Percentiles rank a stretch among this genome's conserved stretches.
Conservation (phyloP, 306 rosid species). For the Cicer arietinum region DNA sequence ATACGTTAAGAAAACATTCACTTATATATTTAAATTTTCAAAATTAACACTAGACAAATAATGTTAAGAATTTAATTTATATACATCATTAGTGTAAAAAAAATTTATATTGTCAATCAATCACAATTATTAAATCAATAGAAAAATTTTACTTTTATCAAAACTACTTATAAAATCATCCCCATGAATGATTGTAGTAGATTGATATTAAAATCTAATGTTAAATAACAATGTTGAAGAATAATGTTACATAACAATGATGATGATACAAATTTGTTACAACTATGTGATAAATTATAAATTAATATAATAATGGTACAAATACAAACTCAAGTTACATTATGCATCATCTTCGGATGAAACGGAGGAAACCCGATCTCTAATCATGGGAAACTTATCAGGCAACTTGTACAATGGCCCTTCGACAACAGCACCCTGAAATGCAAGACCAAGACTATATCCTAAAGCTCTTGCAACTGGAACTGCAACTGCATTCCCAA, state of each 20-base stretch:
- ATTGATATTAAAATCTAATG: background rate
- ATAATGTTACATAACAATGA: background rate
- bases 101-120: no score
- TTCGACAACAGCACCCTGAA: conserved; percentile 45
- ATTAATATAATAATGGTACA: background rate
- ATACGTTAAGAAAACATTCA: no score
- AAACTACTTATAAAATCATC: no score
- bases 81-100: no score
- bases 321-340: conserved; percentile 3
- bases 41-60: no score
- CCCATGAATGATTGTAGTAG: no score
- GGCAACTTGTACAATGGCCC: conserved; percentile 57
- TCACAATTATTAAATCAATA: no score
- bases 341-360: conserved; percentile 51
- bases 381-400: conserved; percentile 53
- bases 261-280: background rate
- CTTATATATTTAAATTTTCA: no score
- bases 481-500: conserved; percentile 92
- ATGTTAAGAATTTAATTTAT: no score
- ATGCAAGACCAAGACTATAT: conserved; percentile 67
- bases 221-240: background rate
- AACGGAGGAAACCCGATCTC: conserved; percentile 46
- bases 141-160: no score
- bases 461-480: conserved; percentile 84
- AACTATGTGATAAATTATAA: background rate